Evolutionary conservation across 1,139 yeast genomes (phyloP).

Genomic region (Taphrina pruni): DNA sequence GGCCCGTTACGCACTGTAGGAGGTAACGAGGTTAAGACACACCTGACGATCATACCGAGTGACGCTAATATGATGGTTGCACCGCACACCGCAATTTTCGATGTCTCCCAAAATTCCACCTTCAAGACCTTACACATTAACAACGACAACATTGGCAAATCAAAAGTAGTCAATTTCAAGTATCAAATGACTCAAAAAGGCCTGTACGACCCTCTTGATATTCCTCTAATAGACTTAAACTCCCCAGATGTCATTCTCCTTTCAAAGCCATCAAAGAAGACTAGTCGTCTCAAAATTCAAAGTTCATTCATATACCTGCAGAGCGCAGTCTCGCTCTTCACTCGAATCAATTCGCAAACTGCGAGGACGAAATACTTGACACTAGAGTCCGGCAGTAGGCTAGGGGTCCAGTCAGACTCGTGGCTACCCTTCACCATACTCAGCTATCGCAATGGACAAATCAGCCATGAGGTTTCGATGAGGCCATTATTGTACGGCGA

Average conservation of each 20-base stretch:
- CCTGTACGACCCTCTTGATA: constrained; percentile 16
- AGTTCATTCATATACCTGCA: constrained; percentile 22
- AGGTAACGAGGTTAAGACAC: constrained; percentile 24
- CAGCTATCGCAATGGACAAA: constrained; percentile 1
- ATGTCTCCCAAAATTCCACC: constrained; percentile 1
- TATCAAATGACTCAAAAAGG: constrained; percentile 25
- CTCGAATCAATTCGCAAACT: constrained; percentile 43
- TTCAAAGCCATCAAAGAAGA: constrained; percentile 40
- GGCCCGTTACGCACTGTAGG: constrained; percentile 1
- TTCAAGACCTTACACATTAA: constrained; percentile 39
- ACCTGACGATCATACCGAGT: constrained; percentile 28
- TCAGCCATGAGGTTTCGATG: constrained; percentile 1
- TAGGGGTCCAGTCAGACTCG: constrained; percentile 31
- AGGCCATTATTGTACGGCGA: constrained; percentile 39
- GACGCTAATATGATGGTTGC: constrained; percentile 14
- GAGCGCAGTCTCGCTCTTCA: constrained; percentile 34
- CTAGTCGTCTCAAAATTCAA: constrained; percentile 27
- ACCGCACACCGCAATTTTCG: constrained; percentile 14
- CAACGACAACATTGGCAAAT: constrained; percentile 34
- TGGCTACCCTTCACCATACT: constrained; percentile 41
- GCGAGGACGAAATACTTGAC: constrained; percentile 40
- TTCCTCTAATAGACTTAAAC: constrained; percentile 26
- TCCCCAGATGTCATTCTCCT: constrained; percentile 33
- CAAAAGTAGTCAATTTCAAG: constrained; percentile 29
- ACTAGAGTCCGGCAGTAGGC: constrained; percentile 16